phyloP scores from a whole-genome alignment of 2,329 filamentous ascomycete species.

The Pyrenophora tritici-repentis region DNA sequence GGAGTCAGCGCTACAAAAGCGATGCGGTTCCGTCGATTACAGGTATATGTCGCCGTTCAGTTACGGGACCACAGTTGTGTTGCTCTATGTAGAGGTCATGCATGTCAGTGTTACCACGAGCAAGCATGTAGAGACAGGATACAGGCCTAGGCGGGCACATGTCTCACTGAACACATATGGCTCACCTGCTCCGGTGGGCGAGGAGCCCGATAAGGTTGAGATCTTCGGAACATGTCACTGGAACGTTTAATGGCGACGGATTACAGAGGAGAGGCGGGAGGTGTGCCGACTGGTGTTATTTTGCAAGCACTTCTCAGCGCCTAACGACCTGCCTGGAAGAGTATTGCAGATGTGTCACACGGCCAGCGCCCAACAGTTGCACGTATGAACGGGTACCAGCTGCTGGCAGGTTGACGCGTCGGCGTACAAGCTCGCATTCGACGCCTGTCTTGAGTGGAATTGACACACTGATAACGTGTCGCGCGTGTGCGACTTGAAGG shows the following conservation, averaged over 20 bases:
- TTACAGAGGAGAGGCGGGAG: slow-evolving; percentile 7
- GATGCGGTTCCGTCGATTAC: slow-evolving; percentile 8
- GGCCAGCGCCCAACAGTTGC: slow-evolving; percentile 36
- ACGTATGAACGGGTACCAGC: slow-evolving; percentile 27
- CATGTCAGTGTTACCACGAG: slow-evolving; percentile 9
- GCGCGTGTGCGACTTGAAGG: slow-evolving; percentile 19
- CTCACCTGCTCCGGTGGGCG: background rate
- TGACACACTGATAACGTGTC: slow-evolving; percentile 33
- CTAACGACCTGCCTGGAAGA: slow-evolving; percentile 17
- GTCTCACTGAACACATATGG: background rate
- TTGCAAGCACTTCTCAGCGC: slow-evolving; percentile 13
- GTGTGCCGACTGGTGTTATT: slow-evolving; percentile 20
- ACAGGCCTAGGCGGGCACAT: background rate
- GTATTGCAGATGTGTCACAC: slow-evolving; percentile 31
- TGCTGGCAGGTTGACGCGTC: slow-evolving; percentile 32
- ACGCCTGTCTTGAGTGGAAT: slow-evolving; percentile 16
- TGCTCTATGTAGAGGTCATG: slow-evolving; percentile 11
- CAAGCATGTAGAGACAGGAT: slow-evolving; percentile 6
- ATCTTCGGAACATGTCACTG: slow-evolving; percentile 19
- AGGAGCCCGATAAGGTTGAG: slow-evolving; percentile 1
- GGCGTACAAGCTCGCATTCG: slow-evolving; percentile 28
- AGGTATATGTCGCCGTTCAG: slow-evolving; percentile 4
- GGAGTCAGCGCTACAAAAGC: slow-evolving; percentile 5
- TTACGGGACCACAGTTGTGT: slow-evolving; percentile 5
- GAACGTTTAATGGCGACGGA: slow-evolving; percentile 5